Percentiles rank a stretch among this genome's conserved stretches.
These are phyloP conservation scores for Heterococcus sp. DNA, from an alignment of 108 stramenopile species.

Conservation along the genomic window DNA sequence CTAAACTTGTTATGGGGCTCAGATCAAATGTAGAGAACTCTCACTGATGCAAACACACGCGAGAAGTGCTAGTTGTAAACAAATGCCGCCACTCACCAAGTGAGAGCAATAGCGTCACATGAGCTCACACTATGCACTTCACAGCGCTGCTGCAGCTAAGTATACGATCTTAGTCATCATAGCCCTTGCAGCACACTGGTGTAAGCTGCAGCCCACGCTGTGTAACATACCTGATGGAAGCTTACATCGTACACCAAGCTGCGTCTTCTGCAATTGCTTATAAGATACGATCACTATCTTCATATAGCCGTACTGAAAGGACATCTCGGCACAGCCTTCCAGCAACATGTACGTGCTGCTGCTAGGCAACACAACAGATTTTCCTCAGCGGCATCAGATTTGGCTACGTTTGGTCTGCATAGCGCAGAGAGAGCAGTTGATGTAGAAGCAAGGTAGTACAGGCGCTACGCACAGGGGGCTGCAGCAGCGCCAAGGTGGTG, in stretches of 20 bases:
- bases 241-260: background rate
- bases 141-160: background rate
- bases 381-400: slow-evolving; percentile 1
- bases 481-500: too few relatives aligned
- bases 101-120: background rate
- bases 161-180: background rate
- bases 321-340: too few relatives aligned
- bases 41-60: background rate
- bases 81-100: background rate
- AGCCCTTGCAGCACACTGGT: background rate
- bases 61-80: background rate
- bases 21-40: background rate
- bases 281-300: background rate
- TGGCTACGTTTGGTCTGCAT: background rate
- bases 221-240: background rate
- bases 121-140: background rate
- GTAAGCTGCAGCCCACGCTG: background rate
- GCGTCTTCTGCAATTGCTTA: background rate
- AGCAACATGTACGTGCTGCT: too few relatives aligned
- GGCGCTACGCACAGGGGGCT: too few relatives aligned
- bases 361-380: too few relatives aligned
- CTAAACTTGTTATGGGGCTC: background rate
- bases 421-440: too few relatives aligned
- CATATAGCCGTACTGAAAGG: background rate
- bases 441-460: too few relatives aligned